Evolutionary conservation across 2,329 filamentous ascomycete genomes (phyloP), one percentile per base, ranked within the genome.

Genomic region (Trichoderma semiorbis): DNA sequence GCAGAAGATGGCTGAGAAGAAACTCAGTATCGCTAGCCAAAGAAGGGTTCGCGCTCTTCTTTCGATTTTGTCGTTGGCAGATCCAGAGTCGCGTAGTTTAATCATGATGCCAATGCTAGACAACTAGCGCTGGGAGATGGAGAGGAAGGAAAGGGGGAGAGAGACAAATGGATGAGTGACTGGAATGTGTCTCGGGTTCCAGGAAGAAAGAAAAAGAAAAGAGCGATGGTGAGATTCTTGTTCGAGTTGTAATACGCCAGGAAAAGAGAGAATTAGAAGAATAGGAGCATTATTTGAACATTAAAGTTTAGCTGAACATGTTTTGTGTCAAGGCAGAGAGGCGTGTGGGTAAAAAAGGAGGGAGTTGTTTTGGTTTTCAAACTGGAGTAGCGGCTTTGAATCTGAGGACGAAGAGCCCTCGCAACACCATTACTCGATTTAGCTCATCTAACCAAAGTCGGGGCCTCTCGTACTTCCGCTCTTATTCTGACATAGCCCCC

Each of bases 1-100:
- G n/a, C 74, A 60, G 66, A 69, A 76, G 30, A 73, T 16, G 12
- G 66, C 68, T 21, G 70, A 62, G 28, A 62, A 18, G 63, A 74
- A 67, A 24, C 67, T 70, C 12, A 72, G 43, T 10, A 71, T n/a
- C 5, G 58, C 53, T n/a, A 61, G 28, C 70, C 70, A 73, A 26
- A 75, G 26, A 43, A 72, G 67, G 2, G 30, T 21, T 32, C 66
- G 57, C 6, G 66, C 66, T 69, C 36, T 69, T 47, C 18, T 53
- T 53, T 62, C 55, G 24, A 36, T 21, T 24, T 11, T 50, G 18
- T 53, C 57, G 28, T 18, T 24, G 30, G 12, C 21, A 26, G 18
- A 6, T n/a, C 39, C 18, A 1, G 57, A 47, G 14, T 57, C 26
- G 26, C 21, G 39, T 11, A 50, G 57, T 28, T 69, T 61, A 28